Conservation (phyloP, 140 eudicot species). For the Cichorium intybus region DNA sequence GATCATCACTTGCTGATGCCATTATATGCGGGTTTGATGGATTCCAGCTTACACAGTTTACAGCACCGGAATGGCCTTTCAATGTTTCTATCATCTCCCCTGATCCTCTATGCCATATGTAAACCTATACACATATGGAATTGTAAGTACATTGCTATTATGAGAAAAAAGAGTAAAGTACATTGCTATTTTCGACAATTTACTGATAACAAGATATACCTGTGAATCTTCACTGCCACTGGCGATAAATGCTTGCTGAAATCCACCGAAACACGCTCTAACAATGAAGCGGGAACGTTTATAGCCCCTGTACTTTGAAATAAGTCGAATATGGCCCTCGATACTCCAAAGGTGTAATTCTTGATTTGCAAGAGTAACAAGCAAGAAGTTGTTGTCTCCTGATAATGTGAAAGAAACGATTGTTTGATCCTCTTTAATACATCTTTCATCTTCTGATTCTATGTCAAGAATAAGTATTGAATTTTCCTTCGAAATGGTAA, state of each 20-base stretch:
- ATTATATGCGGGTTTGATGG: conserved; percentile 68
- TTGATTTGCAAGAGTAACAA: conserved; percentile 62
- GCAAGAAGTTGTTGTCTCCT: conserved; percentile 51
- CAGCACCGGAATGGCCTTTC: conserved; percentile 74
- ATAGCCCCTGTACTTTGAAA: conserved; percentile 72
- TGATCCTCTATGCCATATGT: conserved; percentile 67
- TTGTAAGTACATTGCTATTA: not conserved
- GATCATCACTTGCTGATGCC: conserved; percentile 76
- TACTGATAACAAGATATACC: conserved; percentile 30
- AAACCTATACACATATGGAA: conserved; percentile 61
- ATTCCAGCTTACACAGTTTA: conserved; percentile 80
- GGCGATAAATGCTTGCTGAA: conserved; percentile 73
- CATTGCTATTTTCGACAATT: not conserved
- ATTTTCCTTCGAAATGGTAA: conserved; percentile 51
- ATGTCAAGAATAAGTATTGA: conserved; percentile 49
- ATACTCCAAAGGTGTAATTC: conserved; percentile 84
- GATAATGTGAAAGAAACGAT: conserved; percentile 75
- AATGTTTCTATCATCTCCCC: conserved; percentile 52
- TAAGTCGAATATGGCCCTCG: conserved; percentile 42
- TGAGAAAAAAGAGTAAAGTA: too few species aligned
- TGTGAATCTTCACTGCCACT: conserved; percentile 96
- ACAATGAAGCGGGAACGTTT: conserved; percentile 68
- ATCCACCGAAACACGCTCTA: conserved; percentile 87
- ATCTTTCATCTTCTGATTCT: conserved; percentile 50
- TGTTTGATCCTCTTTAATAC: conserved; percentile 55